Evolutionary conservation across 306 rosid species (phyloP).

Genomic region (Abrus precatorius): DNA sequence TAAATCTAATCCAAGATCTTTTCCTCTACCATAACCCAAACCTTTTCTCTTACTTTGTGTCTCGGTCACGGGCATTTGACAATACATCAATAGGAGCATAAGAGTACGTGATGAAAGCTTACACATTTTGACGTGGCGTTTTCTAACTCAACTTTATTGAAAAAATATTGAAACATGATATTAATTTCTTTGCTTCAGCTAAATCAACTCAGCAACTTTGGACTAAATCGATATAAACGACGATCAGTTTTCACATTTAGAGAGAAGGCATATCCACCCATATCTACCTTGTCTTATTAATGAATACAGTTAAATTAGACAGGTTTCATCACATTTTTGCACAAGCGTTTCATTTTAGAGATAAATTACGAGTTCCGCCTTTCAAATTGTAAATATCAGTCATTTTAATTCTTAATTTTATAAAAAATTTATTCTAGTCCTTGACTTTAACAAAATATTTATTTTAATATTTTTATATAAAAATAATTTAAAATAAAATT

Average conservation of each 20-base stretch:
- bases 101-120: background rate
- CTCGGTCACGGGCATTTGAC: constrained; percentile 18
- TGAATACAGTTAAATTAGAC: background rate
- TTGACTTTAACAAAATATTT: no score
- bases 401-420: background rate
- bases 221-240: background rate
- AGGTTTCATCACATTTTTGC: background rate
- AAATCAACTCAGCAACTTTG: background rate
- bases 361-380: no score
- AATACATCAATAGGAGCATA: background rate
- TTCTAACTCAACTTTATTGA: background rate
- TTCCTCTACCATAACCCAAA: constrained; percentile 4
- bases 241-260: background rate
- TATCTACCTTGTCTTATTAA: background rate
- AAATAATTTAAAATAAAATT: no score
- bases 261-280: background rate
- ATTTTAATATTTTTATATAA: no score
- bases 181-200: constrained; percentile 1
- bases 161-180: background rate
- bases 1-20: constrained; percentile 23
- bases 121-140: constrained; percentile 11
- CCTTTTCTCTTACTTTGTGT: constrained; percentile 22
- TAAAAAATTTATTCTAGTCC: no score
- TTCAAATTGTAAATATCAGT: no score
- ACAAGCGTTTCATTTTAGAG: background rate